Percentiles rank a stretch among this genome's conserved stretches.
phyloP scores from a whole-genome alignment of 2,329 filamentous ascomycete genomes.

The Spiromastix sp. region DNA sequence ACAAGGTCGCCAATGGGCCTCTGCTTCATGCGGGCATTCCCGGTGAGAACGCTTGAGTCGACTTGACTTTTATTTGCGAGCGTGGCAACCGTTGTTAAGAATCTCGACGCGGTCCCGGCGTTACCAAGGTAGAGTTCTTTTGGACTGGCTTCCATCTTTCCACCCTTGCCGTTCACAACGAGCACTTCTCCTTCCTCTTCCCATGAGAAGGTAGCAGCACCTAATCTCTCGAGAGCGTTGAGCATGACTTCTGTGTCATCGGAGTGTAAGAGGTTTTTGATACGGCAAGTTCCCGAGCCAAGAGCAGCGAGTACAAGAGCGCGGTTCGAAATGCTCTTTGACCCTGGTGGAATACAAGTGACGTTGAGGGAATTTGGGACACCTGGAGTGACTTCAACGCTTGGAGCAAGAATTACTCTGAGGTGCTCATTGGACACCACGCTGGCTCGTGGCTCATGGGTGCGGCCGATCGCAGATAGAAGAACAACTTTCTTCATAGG shows the following conservation, averaged over 20 bases:
- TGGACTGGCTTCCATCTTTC: conserved; percentile 63
- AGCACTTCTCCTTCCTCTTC: conserved; percentile 88
- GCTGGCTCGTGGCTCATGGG: conserved; percentile 77
- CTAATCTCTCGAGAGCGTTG: conserved; percentile 73
- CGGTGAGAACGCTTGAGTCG: conserved; percentile 70
- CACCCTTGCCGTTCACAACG: conserved; percentile 83
- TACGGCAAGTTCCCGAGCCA: conserved; percentile 71
- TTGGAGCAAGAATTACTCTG: conserved; percentile 69
- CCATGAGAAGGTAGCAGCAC: conserved; percentile 84
- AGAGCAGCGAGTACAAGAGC: conserved; percentile 90
- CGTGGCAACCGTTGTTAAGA: conserved; percentile 83
- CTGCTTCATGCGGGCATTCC: conserved; percentile 93
- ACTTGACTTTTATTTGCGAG: conserved; percentile 59
- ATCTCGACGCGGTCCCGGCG: conserved; percentile 89
- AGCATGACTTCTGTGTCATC: conserved; percentile 98
- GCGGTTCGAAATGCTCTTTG: conserved; percentile 95
- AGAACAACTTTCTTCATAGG: conserved; percentile 93
- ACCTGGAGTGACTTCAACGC: conserved; percentile 62
- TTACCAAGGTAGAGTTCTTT: conserved; percentile 87
- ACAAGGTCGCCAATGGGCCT: conserved; percentile 89
- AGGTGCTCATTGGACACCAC: conserved; percentile 82
- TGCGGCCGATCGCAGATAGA: conserved; percentile 79
- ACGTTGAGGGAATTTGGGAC: conserved; percentile 56
- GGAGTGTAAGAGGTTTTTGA: conserved; percentile 88
- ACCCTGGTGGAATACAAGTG: conserved; percentile 79